Evolutionary conservation across 495 filamentous ascomycete genomes (phyloP), one percentile per base, ranked within the genome.

Genomic region (Penicillium maclennaniae): DNA sequence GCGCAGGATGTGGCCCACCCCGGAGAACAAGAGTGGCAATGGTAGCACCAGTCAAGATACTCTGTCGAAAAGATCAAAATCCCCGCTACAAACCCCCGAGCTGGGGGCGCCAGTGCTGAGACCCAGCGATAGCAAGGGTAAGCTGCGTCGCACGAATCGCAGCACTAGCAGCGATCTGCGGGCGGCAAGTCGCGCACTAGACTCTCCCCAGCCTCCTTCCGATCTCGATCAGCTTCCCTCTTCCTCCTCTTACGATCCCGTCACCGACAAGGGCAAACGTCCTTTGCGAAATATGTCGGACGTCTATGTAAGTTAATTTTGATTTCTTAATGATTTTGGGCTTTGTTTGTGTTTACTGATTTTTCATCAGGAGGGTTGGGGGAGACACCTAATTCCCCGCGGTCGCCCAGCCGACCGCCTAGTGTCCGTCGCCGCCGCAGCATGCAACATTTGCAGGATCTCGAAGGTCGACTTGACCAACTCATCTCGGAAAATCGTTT

Each of bases 371-470:
- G 91, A 96, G 83, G 92, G 88, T 71, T 95, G 83, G 78, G 93
- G 70, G 92, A 96, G 69, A 89, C 87, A 71, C 90, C 83, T 64
- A 88, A 85, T 59, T 95, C 90, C 63, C 91, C 92, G 60, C 86
- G 85, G 66, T 97, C 95, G 60, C 93, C 93, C 46, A 95, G 91
- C 59, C 88, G 95, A 69, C 92, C 92, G 67, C 91, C 92, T 69
- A 97, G 90, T 79, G 86, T 95, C 78, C 91, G 92, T 54, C 89
- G 90, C 65, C 87, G 91, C 55, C 93, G 93, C 70, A 97, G 91
- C 78, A 89, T 96, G 86, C 93, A 97, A 72, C 84, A 97, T 45
- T 79, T 95, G 42, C 71, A 75, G 66, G 91, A 97, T 50, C 82
- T 97, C 39, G 83, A 88, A 61, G 64, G 78, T 28, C 80, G 78